Conservation (phyloP, 371 early-diverging fungal species). For the Lichtheimia hyalospora region DNA sequence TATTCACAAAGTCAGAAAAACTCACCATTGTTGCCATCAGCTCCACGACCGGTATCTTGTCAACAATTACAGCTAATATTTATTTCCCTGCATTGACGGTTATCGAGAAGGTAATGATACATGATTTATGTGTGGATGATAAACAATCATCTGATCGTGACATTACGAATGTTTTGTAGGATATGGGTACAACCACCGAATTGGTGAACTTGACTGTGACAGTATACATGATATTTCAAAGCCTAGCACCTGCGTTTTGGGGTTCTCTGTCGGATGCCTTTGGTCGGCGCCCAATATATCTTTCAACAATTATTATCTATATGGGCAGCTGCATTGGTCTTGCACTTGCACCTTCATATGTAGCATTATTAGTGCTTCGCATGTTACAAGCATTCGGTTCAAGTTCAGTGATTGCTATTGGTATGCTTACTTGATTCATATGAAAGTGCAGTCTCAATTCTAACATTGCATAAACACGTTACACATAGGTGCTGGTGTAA, state of each 20-base stretch:
- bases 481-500: constrained; percentile 23
- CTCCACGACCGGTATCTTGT: constrained; percentile 14
- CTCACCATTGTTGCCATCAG: constrained; percentile 9
- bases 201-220: constrained; percentile 18
- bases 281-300: constrained; percentile 30
- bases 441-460: background rate
- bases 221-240: constrained; percentile 22
- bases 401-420: constrained; percentile 59
- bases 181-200: constrained; percentile 8
- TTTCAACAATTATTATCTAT: constrained; percentile 50
- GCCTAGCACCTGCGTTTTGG: constrained; percentile 23
- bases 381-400: constrained; percentile 60
- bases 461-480: background rate
- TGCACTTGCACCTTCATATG: constrained; percentile 47
- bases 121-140: background rate
- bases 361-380: constrained; percentile 54
- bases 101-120: constrained; percentile 17
- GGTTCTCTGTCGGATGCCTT: constrained; percentile 20
- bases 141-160: too few species aligned
- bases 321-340: constrained; percentile 54
- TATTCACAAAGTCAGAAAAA: background rate
- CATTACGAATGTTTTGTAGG: constrained; percentile 2
- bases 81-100: constrained; percentile 21
- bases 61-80: constrained; percentile 21
- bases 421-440: constrained; percentile 9